phyloP scores from a whole-genome alignment of 805 yeast species.

The Cephaloascus fragrans region DNA sequence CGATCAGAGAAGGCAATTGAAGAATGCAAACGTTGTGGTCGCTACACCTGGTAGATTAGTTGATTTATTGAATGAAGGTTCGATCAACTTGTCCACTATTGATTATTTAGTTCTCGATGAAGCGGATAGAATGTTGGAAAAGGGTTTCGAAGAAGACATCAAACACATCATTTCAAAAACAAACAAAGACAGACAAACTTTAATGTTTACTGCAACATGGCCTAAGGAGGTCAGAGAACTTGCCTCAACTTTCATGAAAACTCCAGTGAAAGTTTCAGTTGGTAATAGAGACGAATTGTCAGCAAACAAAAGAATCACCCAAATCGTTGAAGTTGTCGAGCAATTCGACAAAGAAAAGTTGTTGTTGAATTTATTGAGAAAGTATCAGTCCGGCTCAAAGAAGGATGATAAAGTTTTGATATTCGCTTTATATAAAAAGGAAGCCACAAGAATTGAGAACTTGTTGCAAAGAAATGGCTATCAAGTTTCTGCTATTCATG shows the following conservation, averaged over 20 bases:
- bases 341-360: slow-evolving; percentile 74
- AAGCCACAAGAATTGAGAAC: slow-evolving; percentile 85
- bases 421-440: slow-evolving; percentile 93
- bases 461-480: slow-evolving; percentile 65
- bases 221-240: slow-evolving; percentile 96
- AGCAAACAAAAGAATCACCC: slow-evolving; percentile 91
- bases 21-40: slow-evolving; percentile 67
- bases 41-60: slow-evolving; percentile 98
- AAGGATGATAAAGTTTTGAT: slow-evolving; percentile 77
- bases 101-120: slow-evolving; percentile 87
- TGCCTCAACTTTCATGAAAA: slow-evolving; percentile 74
- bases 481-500: slow-evolving; percentile 88
- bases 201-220: slow-evolving; percentile 99
- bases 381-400: slow-evolving; percentile 59
- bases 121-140: slow-evolving; percentile 98
- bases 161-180: slow-evolving; percentile 66
- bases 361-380: slow-evolving; percentile 58
- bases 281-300: slow-evolving; percentile 91
- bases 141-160: slow-evolving; percentile 96
- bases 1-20: slow-evolving; percentile 69
- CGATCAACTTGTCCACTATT: slow-evolving; percentile 57
- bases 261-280: slow-evolving; percentile 83
- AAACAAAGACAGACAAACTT: slow-evolving; percentile 64
- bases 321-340: slow-evolving; percentile 79
- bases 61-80: slow-evolving; percentile 84